Base-by-base conservation (phyloP, 768 basidiomycete species). In the Amanita pallidorosea region DNA sequence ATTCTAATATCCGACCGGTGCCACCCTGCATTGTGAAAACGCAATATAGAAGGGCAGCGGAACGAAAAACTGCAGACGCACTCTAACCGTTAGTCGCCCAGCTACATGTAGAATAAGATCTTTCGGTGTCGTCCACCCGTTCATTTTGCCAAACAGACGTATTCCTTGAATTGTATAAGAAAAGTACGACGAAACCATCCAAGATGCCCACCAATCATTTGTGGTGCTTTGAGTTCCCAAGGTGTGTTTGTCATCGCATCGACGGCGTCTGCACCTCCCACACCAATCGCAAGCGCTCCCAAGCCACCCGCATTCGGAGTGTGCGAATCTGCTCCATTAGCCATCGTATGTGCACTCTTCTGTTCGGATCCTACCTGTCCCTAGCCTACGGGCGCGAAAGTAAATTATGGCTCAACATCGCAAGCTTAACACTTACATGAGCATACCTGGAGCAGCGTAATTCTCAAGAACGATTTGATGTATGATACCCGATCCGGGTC, bases 401-500 rank as follows among this genome's bases (percentile, higher is more conserved):
- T 37, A 53, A 51, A 31, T 43, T 33, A 47, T 17, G 11, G 9
- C 15, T 40, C 34, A 45, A n/a, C 44, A 15, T 25, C 3, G 33
- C 40, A 45, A 45, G 22, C 22, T 37, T 4, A 45, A 35, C 2
- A 63, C 76, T 56, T 54, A 88, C 91, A 95, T 93, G 25, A 94
- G 74, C 78, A 92, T 85, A 54, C 92, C 93, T 5, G 91, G 93
- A 42, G 93, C 92, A 25, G 94, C 93, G 63, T 97, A 97, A 60
- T 95, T 95, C 67, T 99, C 95, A 52, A 99, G 74, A 3, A 99
- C 95, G 53, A 98, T 96, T 63, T 98, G 96, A 65, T 99, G 96
- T 55, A 99, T 95, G 55, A 90, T 92, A 17, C 88, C 88, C 47
- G 85, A 88, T n/a, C 96, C 96, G 29, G 96, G 96, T 59, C 79